Evolutionary conservation across 176 grass and related monocot species (phyloP).

Genomic region (Neostapfia colusana): DNA sequence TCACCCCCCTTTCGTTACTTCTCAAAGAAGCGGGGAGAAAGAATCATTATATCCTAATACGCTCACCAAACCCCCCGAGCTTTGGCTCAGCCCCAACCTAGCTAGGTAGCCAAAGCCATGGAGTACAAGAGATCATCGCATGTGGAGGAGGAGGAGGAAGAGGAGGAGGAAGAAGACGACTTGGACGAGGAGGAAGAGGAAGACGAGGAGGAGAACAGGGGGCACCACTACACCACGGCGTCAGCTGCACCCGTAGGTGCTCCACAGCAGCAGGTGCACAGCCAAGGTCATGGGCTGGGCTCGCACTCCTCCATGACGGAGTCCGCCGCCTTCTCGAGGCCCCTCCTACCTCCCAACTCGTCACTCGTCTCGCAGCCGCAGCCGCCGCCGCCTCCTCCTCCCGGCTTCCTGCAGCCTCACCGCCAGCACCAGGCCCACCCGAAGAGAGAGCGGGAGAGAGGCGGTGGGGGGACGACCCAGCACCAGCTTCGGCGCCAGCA

Average conservation of each 20-base stretch:
- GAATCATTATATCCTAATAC: constrained; percentile 20
- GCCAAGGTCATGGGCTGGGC: constrained; percentile 30
- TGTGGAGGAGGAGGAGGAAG: constrained; percentile 50
- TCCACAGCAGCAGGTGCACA: constrained; percentile 30
- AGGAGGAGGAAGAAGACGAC: constrained; percentile 9
- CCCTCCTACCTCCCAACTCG: constrained; percentile 65
- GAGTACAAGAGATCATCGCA: constrained; percentile 64
- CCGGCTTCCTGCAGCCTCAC: constrained; percentile 14
- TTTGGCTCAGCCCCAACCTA: not conserved
- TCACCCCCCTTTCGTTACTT: not conserved
- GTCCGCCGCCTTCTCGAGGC: constrained; percentile 57
- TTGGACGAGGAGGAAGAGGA: constrained; percentile 32
- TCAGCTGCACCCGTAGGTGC: not conserved
- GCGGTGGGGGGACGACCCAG: not conserved
- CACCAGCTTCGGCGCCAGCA: constrained; percentile 36
- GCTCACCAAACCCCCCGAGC: not conserved
- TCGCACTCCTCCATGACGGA: constrained; percentile 1
- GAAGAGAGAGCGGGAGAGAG: constrained; percentile 31
- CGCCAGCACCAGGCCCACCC: constrained; percentile 32
- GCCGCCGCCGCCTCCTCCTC: constrained; percentile 19
- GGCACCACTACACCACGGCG: constrained; percentile 32
- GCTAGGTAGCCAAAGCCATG: constrained; percentile 37
- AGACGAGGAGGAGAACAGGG: constrained; percentile 27
- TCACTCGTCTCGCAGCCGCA: constrained; percentile 46
- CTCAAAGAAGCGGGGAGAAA: not conserved